These are phyloP conservation scores for Amphirosellinia nigrospora DNA, from an alignment of 495 filamentous ascomycete genomes.

Conservation along the genomic window DNA sequence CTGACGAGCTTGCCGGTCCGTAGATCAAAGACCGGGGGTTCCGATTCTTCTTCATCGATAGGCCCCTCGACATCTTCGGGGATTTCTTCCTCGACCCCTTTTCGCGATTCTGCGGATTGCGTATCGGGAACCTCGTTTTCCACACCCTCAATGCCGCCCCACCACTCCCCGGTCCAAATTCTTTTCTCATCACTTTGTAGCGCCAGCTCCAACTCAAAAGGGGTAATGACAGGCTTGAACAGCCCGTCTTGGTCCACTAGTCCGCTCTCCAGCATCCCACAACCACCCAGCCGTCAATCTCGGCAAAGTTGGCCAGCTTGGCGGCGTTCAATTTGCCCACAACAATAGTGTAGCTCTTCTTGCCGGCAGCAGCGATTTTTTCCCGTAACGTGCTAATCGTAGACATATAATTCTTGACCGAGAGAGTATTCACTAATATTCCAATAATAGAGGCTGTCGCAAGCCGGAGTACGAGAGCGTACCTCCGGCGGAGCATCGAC, in stretches of 20 bases:
- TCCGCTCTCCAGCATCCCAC: slow-evolving; percentile 97
- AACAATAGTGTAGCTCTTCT: slow-evolving; percentile 95
- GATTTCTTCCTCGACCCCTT: slow-evolving; percentile 26
- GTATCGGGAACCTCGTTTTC: slow-evolving; percentile 23
- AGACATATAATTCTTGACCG: slow-evolving; percentile 85
- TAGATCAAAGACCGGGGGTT: slow-evolving; percentile 90
- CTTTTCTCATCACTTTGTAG: slow-evolving; percentile 72
- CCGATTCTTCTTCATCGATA: slow-evolving; percentile 53
- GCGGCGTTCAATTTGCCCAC: slow-evolving; percentile 96
- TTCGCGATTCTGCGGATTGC: slow-evolving; percentile 25
- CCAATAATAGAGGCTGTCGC: slow-evolving; percentile 84
- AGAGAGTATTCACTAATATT: slow-evolving; percentile 93
- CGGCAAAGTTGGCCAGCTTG: slow-evolving; percentile 94
- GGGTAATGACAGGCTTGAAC: slow-evolving; percentile 86
- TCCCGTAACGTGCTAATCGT: slow-evolving; percentile 74
- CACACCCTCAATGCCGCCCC: slow-evolving; percentile 71
- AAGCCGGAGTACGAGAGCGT: slow-evolving; percentile 82
- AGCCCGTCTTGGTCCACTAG: slow-evolving; percentile 80
- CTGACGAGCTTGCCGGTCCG: slow-evolving; percentile 87
- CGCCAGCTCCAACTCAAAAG: slow-evolving; percentile 83
- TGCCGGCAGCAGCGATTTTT: slow-evolving; percentile 75
- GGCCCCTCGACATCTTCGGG: slow-evolving; percentile 38
- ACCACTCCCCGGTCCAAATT: slow-evolving; percentile 79
- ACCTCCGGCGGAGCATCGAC: slow-evolving; percentile 77
- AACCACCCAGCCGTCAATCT: slow-evolving; percentile 95